Base-by-base conservation (phyloP, 106 monocot genomes). In the Dactylorhiza incarnata region DNA sequence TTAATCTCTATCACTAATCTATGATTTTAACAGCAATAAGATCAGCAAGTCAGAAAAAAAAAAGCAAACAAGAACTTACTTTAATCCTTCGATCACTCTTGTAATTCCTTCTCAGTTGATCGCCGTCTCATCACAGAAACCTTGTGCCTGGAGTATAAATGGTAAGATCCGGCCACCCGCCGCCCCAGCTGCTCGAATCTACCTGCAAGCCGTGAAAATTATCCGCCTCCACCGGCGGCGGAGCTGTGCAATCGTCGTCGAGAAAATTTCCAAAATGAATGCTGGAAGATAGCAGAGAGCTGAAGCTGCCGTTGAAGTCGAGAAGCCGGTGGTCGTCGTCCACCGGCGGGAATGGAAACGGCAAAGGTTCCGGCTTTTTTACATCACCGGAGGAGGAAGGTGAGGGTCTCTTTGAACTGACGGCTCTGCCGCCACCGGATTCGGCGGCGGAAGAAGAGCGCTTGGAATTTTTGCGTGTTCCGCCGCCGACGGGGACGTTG, bases 401-500 rank as follows among this genome's bases (percentile, higher is more conserved):
- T 5, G 45, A 70, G 15, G 69, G 46, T 13, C 69, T 44, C 16
- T 70, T 70, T 2, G 69, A 5, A 59, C 22, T 59, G 12, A 22
- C 58, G 17, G 5, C 45, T 10, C 7, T 7, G 4, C 0, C 12
- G 66, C 7, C 43, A 17, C 45, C 43, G 6, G 13, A 9, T 5
- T 23, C 10, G 66, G 29, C 2, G 12, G 66, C 0, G 24, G 69
- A 5, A 2, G 69, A 70, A 17, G 69, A 70, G 7, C 69, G 45
- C 19, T 70, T 70, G 16, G 69, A 70, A n/a, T 12, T 70, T 45
- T 46, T 45, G 45, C 69, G 69, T 13, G 69, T 45, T 5, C 92
- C 92, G 45, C 92, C 92, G 66, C 92, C 92, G n/a, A 89, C 84
- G n/a, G 92, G 92, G 0, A 94, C 94, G 76, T 94, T 94, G 25